These are phyloP conservation scores for Fonsecaea nubica DNA, from an alignment of 2,329 filamentous ascomycete species.

Conservation along the genomic window DNA sequence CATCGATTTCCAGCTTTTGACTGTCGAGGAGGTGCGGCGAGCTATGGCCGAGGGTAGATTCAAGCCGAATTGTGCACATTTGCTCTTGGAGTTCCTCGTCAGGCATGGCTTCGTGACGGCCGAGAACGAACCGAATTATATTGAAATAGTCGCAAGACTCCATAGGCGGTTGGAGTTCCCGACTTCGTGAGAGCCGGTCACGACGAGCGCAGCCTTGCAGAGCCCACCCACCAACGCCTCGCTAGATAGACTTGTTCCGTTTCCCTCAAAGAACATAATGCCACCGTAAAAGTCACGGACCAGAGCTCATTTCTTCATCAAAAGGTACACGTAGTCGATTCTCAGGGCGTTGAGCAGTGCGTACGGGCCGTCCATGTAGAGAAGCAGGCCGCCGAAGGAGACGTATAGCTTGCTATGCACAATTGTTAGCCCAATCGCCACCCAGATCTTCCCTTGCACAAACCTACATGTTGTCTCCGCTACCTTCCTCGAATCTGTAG, in stretches of 20 bases:
- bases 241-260: constrained; percentile 30
- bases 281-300: not conserved
- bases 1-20: constrained; percentile 79
- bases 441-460: not conserved
- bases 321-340: constrained; percentile 91
- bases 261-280: not conserved
- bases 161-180: constrained; percentile 84
- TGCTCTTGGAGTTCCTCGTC: constrained; percentile 88
- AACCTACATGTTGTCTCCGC: constrained; percentile 84
- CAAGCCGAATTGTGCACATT: constrained; percentile 89
- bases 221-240: constrained; percentile 27
- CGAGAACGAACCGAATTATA: constrained; percentile 78
- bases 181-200: constrained; percentile 54
- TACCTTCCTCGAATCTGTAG: constrained; percentile 61
- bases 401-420: constrained; percentile 81
- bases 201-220: not conserved
- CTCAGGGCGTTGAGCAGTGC: constrained; percentile 91
- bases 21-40: constrained; percentile 74
- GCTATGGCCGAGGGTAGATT: constrained; percentile 76
- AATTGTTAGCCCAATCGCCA: constrained; percentile 41
- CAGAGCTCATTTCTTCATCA: constrained; percentile 79
- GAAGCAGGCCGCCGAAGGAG: constrained; percentile 89
- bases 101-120: constrained; percentile 79
- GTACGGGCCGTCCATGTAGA: constrained; percentile 91
- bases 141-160: constrained; percentile 75